Percentiles rank a stretch among this genome's conserved stretches.
phyloP scores from a whole-genome alignment of 2,329 filamentous ascomycete genomes.

The Stagonosporopsis vannaccii region DNA sequence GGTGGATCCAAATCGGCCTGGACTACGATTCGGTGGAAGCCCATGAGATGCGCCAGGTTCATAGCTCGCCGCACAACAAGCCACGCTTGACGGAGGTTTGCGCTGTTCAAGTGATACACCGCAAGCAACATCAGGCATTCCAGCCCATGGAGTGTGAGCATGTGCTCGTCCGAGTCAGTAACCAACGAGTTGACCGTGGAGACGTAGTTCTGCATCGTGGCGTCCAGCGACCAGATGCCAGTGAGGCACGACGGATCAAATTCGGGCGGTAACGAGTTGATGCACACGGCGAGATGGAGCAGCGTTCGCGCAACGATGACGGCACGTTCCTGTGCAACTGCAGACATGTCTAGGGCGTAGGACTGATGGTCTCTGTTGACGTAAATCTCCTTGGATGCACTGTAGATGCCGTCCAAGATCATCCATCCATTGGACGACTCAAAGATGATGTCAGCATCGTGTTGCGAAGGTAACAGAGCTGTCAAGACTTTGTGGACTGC shows the following conservation, averaged over 20 bases:
- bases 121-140: conserved; percentile 44
- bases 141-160: conserved; percentile 47
- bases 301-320: conserved; percentile 47
- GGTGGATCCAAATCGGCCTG: conserved; percentile 29
- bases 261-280: conserved; percentile 42
- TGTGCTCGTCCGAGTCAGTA: conserved; percentile 42
- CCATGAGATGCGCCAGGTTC: conserved; percentile 47
- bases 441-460: conserved; percentile 47
- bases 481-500: conserved; percentile 30
- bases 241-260: conserved; percentile 38
- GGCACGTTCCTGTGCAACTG: conserved; percentile 35
- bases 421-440: conserved; percentile 49
- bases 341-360: conserved; percentile 44
- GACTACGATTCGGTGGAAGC: conserved; percentile 45
- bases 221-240: conserved; percentile 44
- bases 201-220: conserved; percentile 44
- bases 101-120: conserved; percentile 40
- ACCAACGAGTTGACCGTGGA: conserved; percentile 39
- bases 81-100: conserved; percentile 45
- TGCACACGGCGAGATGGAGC: conserved; percentile 45
- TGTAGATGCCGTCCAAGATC: conserved; percentile 40
- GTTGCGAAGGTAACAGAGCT: conserved; percentile 44
- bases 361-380: conserved; percentile 41
- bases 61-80: conserved; percentile 43
- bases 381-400: conserved; percentile 39